Percentiles rank a stretch among this genome's conserved stretches.
These are phyloP conservation scores for Rhynchospora pubera DNA, from an alignment of 176 grass and related monocot species.

Conservation along the genomic window DNA sequence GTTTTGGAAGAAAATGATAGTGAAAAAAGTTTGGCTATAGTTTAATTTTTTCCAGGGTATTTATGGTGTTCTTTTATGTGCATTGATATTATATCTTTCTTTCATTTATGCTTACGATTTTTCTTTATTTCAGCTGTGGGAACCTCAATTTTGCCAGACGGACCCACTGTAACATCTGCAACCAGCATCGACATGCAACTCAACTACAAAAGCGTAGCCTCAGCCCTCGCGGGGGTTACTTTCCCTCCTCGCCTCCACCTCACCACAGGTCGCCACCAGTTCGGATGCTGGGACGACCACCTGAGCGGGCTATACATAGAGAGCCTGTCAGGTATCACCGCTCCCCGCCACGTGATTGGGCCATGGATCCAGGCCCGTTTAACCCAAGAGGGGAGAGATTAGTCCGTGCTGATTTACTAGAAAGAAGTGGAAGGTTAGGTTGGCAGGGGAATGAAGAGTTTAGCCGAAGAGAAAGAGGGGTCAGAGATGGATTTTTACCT, in stretches of 20 bases:
- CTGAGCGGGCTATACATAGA: slow-evolving; percentile 29
- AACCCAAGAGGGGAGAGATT: slow-evolving; percentile 36
- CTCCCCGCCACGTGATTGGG: slow-evolving; percentile 38
- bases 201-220: slow-evolving; percentile 32
- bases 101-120: slow-evolving; percentile 14
- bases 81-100: not conserved
- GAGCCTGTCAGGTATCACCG: slow-evolving; percentile 40
- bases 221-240: slow-evolving; percentile 43
- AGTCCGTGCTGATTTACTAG: slow-evolving; percentile 33
- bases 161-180: slow-evolving; percentile 88
- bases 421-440: slow-evolving; percentile 30
- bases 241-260: slow-evolving; percentile 32
- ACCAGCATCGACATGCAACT: slow-evolving; percentile 44
- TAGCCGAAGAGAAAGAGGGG: slow-evolving; percentile 26
- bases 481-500: slow-evolving; percentile 32
- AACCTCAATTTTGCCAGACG: slow-evolving; percentile 96
- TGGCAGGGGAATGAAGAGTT: slow-evolving; percentile 42
- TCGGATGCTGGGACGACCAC: slow-evolving; percentile 39
- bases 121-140: slow-evolving; percentile 59
- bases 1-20: not conserved
- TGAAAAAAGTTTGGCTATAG: not conserved
- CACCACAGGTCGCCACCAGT: slow-evolving; percentile 30
- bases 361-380: slow-evolving; percentile 37
- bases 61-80: not conserved
- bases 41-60: not conserved